Base-by-base conservation (phyloP, 345 rosid species). In the Stellera chamaejasme region DNA sequence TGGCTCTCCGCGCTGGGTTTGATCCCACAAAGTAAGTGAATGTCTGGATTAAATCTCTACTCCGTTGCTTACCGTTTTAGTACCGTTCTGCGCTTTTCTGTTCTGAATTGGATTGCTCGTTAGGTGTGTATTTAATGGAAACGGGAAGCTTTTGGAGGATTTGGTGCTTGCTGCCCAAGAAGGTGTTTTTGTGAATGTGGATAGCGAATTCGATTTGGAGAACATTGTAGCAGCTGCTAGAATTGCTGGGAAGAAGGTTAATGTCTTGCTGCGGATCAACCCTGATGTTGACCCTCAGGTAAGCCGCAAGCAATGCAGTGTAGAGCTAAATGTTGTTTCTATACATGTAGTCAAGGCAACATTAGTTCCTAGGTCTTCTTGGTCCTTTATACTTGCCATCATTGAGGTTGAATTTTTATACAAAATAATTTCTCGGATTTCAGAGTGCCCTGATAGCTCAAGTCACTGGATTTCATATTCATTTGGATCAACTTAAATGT, bases 261-360 rank as follows among this genome's bases (percentile, higher is more conserved):
- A 89, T 72, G 96, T 93, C 42, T 68, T 93, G 58, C 96, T 93
- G 41, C 94, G 97, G 49, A 93, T 93, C 72, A 93, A 93, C 72
- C 99, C 99, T 2, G 99, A 93, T 60, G 99, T 93, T 10, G 97
- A 94, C 65, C 97, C 97, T 70, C 99, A 89, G 97, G 99, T 90
- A 72, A 49, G 62, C 44, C 96, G 99, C 87, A 72, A 49, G 62
- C 44, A 61, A 44, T 61, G 50, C 10, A 5, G 27, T 58, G 23
- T 19, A 19, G 23, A 39, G 1, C 32, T 43, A 1, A 19, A 10
- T 10, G 3, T 32, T 2, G 39, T 32, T 32, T 32, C 9, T 32
- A 32, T 32, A 4, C 7, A 5, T 32, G 0, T 32, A 32, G 39
- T 32, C 39, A 32, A 32, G 5, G 39, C 39, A 32, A 8, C 39